Base-by-base conservation (phyloP, 495 filamentous ascomycete species). In the Glarea lozoyensis region DNA sequence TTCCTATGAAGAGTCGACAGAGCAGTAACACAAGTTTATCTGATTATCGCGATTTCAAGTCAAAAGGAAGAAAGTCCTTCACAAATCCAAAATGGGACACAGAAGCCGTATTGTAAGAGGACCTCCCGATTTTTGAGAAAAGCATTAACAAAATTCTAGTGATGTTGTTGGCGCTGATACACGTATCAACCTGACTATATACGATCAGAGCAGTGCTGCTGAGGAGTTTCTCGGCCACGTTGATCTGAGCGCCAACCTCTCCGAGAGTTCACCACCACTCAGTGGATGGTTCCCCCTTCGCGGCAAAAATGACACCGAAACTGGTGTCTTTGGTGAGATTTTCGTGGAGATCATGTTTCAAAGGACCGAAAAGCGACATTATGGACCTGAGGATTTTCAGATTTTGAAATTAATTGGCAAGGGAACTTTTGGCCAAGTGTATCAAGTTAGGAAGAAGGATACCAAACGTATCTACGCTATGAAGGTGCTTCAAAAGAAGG, bases 371-470 rank as follows among this genome's bases (percentile, higher is more conserved):
- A 88, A 85, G 69, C 88, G 79, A 63, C 86, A 94, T 52, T 94
- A 89, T 45, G 92, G 92, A 2, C 93, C 92, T n/a, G 86, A 86
- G 49, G 93, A 98, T 59, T 98, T 98, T 65, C 76, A 90, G 51
- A 88, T 97, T 43, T 65, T 98, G 46, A 90, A 93, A 60, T 78
- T 99, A 19, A 97, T 99, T 56, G 92, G 92, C 30, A 97, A 94
- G 65, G 92, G 87, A 56, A 99, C 93, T 0, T 99, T 99, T 61
- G 92, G 92, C n/a, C 93, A 99, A 62, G 92, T 99, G 2, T 99
- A 96, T 54, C 92, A 97, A 55, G 92, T 97, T n/a, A 84, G 87
- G 50, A 97, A 98, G 72, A 92, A 86, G 69, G 92, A 98, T 58
- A 96, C 92, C 1, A 76, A 80, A 51, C 79, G 93, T 15, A 94